Evolutionary conservation across 495 filamentous ascomycete genomes (phyloP), one percentile per base, ranked within the genome.

Genomic region (Aspergillus cavernicola): DNA sequence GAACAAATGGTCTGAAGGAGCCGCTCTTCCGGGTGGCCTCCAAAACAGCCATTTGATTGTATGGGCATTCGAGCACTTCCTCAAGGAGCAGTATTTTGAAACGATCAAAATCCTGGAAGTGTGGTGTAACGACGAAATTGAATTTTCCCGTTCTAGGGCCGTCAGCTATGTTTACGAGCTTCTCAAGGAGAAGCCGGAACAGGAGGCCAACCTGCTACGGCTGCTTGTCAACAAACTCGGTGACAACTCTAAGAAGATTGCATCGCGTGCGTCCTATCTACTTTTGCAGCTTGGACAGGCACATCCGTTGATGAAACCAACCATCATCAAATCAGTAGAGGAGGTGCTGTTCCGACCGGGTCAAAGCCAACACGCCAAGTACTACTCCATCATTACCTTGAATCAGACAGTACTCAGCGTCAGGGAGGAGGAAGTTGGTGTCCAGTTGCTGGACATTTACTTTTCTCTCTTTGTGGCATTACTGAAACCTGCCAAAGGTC

Each of bases 151-250:
- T 50, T 85, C 83, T 16, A 84, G 89, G 52, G 88, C 92, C 12
- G 74, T 97, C 13, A 91, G 88, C 43, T 92, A 92, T 47, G 85
- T 96, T 26, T 96, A 81, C 61, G 90, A 93, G 56, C 75, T 98
- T 12, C 77, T 98, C 26, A 90, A 87, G 66, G 90, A 93, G 68
- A 98, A 97, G 69, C 93, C 93, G 1, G 93, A 98, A 67, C 95
- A 98, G 65, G 93, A 98, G 68, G 85, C 91, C 29, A 98, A 98
- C 65, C 76, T 98, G 36, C 76, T 98, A 41, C 81, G 95, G 36
- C 74, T 98, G 31, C 66, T 98, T 44, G 89, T 97, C 35, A 97
- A 98, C 72, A 97, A 97, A 67, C 84, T 97, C 16, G 92, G 93
- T 56, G 93, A 98, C 63, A 85, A 84, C 1, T 86, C 92, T 48